phyloP scores from a whole-genome alignment of 352 stramenopile genomes.

The Phytophthora litchii region DNA sequence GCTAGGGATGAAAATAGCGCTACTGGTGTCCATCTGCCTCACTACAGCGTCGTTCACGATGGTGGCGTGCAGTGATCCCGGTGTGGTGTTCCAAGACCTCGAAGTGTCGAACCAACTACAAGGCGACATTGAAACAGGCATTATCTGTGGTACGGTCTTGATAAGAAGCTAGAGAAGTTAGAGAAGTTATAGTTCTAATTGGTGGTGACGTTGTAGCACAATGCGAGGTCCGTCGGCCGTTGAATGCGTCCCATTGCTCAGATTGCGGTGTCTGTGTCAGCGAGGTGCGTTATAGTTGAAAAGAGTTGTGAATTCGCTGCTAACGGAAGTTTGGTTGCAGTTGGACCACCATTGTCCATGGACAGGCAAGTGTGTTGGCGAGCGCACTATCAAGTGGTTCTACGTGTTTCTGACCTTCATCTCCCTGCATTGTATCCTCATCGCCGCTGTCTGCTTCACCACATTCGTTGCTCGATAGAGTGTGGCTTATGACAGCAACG shows the following conservation, averaged over 20 bases:
- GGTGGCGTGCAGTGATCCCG: constrained; percentile 79
- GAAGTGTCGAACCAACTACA: constrained; percentile 29
- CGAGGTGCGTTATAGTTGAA: constrained; percentile 37
- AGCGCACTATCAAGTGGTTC: constrained; percentile 82
- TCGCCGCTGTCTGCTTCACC: constrained; percentile 43
- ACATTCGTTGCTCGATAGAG: constrained; percentile 39
- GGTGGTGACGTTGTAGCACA: constrained; percentile 49
- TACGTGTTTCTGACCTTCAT: constrained; percentile 80
- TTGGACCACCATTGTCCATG: constrained; percentile 93
- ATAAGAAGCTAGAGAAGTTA: not conserved
- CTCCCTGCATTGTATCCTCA: constrained; percentile 69
- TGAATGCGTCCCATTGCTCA: constrained; percentile 77
- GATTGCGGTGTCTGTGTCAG: constrained; percentile 79
- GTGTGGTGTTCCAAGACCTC: constrained; percentile 63
- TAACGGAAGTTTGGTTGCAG: constrained; percentile 29
- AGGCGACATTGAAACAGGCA: constrained; percentile 45
- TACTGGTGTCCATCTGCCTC: constrained; percentile 56
- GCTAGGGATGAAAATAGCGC: constrained; percentile 47
- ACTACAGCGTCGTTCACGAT: constrained; percentile 78
- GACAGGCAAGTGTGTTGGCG: constrained; percentile 91
- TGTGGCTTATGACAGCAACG: too few species aligned
- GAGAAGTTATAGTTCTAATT: constrained; percentile 1
- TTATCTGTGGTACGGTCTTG: constrained; percentile 66
- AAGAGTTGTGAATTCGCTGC: not conserved
- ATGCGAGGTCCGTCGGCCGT: constrained; percentile 74